phyloP scores from a whole-genome alignment of 2,329 filamentous ascomycete species.

The Trichoderma semiorbis region DNA sequence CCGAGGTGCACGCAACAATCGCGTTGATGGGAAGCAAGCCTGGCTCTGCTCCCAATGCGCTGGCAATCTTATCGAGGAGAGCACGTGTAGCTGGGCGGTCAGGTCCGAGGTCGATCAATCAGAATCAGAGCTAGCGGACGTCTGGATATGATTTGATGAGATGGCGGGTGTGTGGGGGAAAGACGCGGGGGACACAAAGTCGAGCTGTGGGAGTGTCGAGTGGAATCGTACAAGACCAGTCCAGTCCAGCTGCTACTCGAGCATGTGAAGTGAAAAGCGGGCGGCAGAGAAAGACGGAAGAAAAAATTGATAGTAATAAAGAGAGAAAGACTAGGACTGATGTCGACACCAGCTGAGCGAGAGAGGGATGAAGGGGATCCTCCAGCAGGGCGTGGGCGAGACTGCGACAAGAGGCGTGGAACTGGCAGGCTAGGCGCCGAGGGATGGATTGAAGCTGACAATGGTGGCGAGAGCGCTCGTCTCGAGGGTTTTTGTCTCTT shows the following conservation, averaged over 20 bases:
- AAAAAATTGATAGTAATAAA: neutral
- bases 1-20: neutral
- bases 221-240: neutral
- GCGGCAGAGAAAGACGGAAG: neutral
- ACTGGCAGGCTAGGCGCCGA: neutral
- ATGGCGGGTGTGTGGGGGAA: conserved; percentile 4
- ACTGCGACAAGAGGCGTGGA: neutral
- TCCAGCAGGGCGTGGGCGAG: neutral
- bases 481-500: conserved; percentile 1
- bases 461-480: neutral
- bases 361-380: neutral
- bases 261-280: neutral
- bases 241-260: neutral
- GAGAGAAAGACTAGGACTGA: neutral
- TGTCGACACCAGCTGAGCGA: neutral
- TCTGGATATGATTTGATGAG: neutral
- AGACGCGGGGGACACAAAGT: neutral
- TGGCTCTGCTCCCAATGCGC: conserved; percentile 1
- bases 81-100: conserved; percentile 16
- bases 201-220: neutral
- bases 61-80: conserved; percentile 10
- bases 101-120: conserved; percentile 1
- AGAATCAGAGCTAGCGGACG: conserved; percentile 4
- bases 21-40: neutral
- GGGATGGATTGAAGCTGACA: neutral